Percentiles rank a stretch among this genome's conserved stretches.
These are phyloP conservation scores for Scheffersomyces stipitis DNA, from an alignment of 805 yeast species.

Conservation along the genomic window DNA sequence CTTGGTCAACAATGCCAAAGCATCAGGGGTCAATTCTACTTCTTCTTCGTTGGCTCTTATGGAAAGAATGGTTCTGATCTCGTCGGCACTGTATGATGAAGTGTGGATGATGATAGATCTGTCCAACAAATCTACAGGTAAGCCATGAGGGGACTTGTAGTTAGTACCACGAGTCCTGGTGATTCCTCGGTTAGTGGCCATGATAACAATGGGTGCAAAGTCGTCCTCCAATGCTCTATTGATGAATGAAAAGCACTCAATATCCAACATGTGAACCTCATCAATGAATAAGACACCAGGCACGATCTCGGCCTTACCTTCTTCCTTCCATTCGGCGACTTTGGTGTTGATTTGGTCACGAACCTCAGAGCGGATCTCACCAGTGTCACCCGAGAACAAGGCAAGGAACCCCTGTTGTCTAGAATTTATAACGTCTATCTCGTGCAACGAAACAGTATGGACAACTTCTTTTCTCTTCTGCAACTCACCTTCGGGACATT, in stretches of 20 bases:
- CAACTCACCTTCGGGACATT: slow-evolving; percentile 98
- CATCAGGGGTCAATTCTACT: slow-evolving; percentile 77
- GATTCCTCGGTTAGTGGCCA: slow-evolving; percentile 97
- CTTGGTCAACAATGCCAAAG: slow-evolving; percentile 82
- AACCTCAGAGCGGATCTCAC: slow-evolving; percentile 93
- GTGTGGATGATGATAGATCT: slow-evolving; percentile 93
- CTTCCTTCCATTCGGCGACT: slow-evolving; percentile 98
- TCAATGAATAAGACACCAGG: slow-evolving; percentile 98
- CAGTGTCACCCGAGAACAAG: slow-evolving; percentile 93
- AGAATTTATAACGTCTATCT: slow-evolving; percentile 95
- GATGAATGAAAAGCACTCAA: slow-evolving; percentile 92
- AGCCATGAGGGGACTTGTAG: slow-evolving; percentile 95
- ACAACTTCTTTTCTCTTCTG: slow-evolving; percentile 94
- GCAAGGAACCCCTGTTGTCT: slow-evolving; percentile 98
- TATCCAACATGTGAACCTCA: slow-evolving; percentile 97
- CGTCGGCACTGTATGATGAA: slow-evolving; percentile 70
- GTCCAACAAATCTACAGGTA: slow-evolving; percentile 92
- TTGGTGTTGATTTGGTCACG: slow-evolving; percentile 95
- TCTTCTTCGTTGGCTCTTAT: slow-evolving; percentile 96
- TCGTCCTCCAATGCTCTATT: slow-evolving; percentile 97
- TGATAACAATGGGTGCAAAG: slow-evolving; percentile 93
- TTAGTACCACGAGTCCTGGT: slow-evolving; percentile 92
- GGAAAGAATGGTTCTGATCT: slow-evolving; percentile 78
- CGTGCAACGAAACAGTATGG: slow-evolving; percentile 97
- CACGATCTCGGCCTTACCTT: slow-evolving; percentile 96